Conservation (phyloP, 352 stramenopile genomes). For the Aphanomyces astaci region DNA sequence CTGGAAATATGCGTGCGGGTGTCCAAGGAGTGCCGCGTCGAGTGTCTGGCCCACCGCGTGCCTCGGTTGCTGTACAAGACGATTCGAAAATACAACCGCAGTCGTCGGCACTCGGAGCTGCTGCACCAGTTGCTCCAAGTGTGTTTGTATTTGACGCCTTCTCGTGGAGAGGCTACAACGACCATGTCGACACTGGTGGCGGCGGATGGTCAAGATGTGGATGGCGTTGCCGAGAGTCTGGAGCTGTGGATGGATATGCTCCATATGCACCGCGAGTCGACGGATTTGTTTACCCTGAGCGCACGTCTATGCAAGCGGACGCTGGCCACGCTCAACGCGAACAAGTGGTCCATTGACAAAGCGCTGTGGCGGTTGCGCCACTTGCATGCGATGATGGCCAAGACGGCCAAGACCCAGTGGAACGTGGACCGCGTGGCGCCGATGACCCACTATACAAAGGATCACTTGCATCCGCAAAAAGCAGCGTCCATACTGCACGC, state of each 20-base stretch:
- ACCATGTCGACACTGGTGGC: too few species aligned
- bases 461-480: slow-evolving; percentile 2
- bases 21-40: slow-evolving; percentile 84
- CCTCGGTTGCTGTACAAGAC: slow-evolving; percentile 87
- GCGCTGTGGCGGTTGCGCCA: slow-evolving; percentile 1
- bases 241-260: slow-evolving; percentile 90
- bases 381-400: slow-evolving; percentile 7
- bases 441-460: neutral
- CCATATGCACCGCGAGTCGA: slow-evolving; percentile 91
- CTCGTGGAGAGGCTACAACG: neutral
- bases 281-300: slow-evolving; percentile 66
- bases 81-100: slow-evolving; percentile 91
- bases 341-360: neutral
- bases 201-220: too few species aligned
- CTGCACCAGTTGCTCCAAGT: slow-evolving; percentile 79
- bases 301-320: slow-evolving; percentile 56
- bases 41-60: slow-evolving; percentile 81
- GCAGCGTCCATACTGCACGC: slow-evolving; percentile 3
- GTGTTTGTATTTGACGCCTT: slow-evolving; percentile 45
- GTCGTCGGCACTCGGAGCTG: slow-evolving; percentile 91
- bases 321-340: slow-evolving; percentile 26
- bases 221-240: slow-evolving; percentile 38
- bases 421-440: slow-evolving; percentile 1
- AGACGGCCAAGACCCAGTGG: slow-evolving; percentile 8
- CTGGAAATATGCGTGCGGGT: slow-evolving; percentile 89